Conservation (phyloP, 1,139 yeast genomes). For the Kodamaea anthophila region DNA sequence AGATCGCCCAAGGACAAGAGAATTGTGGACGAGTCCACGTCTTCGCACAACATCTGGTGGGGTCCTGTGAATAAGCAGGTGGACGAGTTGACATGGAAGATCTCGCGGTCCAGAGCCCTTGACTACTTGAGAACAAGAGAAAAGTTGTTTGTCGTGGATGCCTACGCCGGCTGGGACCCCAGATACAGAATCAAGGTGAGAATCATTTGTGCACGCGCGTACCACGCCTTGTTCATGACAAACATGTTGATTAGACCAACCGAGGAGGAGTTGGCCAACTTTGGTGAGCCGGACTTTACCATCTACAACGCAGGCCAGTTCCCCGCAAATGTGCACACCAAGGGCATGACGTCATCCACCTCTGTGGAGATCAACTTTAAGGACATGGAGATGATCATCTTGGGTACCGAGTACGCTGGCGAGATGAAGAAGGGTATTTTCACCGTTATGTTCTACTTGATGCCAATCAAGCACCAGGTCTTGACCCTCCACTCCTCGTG, state of each 20-base stretch:
- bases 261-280: constrained; percentile 76
- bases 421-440: constrained; percentile 99
- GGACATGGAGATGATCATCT: constrained; percentile 97
- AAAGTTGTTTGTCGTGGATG: constrained; percentile 91
- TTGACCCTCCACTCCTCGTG: constrained; percentile 94
- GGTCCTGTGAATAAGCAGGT: constrained; percentile 98
- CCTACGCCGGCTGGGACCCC: constrained; percentile 99
- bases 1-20: constrained; percentile 98
- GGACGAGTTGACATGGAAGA: constrained; percentile 91
- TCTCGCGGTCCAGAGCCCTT: constrained; percentile 93
- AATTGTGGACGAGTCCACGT: constrained; percentile 89
- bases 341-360: constrained; percentile 96
- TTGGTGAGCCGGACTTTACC: constrained; percentile 97
- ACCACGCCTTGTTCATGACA: constrained; percentile 97
- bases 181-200: constrained; percentile 95
- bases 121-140: constrained; percentile 96
- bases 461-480: constrained; percentile 91
- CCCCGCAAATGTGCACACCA: constrained; percentile 95
- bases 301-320: constrained; percentile 98
- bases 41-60: constrained; percentile 92
- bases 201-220: constrained; percentile 96
- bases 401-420: constrained; percentile 98
- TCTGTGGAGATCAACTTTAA: constrained; percentile 95
- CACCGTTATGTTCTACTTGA: constrained; percentile 97
- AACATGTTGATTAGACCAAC: constrained; percentile 97